Evolutionary conservation across 129 eudicot genomes (phyloP), one percentile per base, ranked within the genome.

Genomic region (Flaveria linearis): DNA sequence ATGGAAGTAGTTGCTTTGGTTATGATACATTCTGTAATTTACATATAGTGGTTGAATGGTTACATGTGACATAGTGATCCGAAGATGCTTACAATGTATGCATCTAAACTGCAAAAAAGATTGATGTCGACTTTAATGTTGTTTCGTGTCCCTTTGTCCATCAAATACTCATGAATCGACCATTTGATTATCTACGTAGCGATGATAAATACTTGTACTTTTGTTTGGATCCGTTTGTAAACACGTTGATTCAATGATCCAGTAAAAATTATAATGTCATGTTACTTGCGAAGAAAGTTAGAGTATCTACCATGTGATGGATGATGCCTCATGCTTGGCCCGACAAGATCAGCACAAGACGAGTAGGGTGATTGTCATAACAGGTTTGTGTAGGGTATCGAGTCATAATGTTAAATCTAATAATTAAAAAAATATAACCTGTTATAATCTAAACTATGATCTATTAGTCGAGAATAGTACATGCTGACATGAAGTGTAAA

Each of bases 71-170:
- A 58, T 14, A 25, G 39, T 15, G 25, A 58, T 58, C 43, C 51
- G 47, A 57, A 42, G 57, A 41, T 73, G 42, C 30, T 63, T 60
- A 10, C 18, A 10, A 61, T 74, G 30, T 61, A 43, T 25, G 71
- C 36, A 62, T 63, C 18, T 46, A 62, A 5, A 70, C 15, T 43
- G 71, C 70, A 39, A 63, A 20, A 20, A 41, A 58, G 52, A 33
- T 74, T 41, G 55, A 39, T 73, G 53, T 57, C 4, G 15, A 39
- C 20, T 5, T 62, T 46, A 43, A 43, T 5, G 16, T 71, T 75
- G 79, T 74, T 10, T 74, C 14, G 46, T 61, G 69, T 61, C 78
- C 17, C 46, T 75, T 45, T 75, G 47, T 43, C 25, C 8, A 45
- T 75, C 43, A 5, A 69, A 49, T 45, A 51, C 6, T 50, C 9